phyloP scores from a whole-genome alignment of 371 early-diverging fungal genomes.

The Lichtheimia ornata region DNA sequence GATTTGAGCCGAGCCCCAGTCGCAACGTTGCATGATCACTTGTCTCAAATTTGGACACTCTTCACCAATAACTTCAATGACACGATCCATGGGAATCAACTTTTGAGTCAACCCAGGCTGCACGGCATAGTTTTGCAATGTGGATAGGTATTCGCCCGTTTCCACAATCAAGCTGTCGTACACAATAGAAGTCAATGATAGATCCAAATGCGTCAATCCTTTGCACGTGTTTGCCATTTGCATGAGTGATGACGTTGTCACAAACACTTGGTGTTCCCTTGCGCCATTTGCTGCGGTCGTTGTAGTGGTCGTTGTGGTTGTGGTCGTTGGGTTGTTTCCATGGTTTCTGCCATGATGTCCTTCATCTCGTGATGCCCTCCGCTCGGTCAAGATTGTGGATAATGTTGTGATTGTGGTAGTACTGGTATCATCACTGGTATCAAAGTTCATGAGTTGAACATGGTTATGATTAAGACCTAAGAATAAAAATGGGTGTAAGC shows the following conservation, averaged over 20 bases:
- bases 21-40: slow-evolving; percentile 55
- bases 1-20: slow-evolving; percentile 59
- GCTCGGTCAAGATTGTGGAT: neutral
- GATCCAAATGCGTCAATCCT: slow-evolving; percentile 47
- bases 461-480: neutral
- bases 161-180: slow-evolving; percentile 54
- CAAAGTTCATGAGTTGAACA: neutral
- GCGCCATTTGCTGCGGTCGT: neutral
- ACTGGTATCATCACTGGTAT: neutral
- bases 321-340: neutral
- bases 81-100: slow-evolving; percentile 42
- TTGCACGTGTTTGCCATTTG: slow-evolving; percentile 51
- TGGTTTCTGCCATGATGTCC: neutral
- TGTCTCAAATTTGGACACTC: slow-evolving; percentile 47
- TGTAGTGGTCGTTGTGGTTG: neutral
- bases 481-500: neutral
- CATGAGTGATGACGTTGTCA: slow-evolving; percentile 61
- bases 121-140: slow-evolving; percentile 51
- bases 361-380: neutral
- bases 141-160: slow-evolving; percentile 63
- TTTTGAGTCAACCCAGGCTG: slow-evolving; percentile 58
- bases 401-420: neutral
- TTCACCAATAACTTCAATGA: slow-evolving; percentile 46
- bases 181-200: slow-evolving; percentile 52
- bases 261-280: slow-evolving; percentile 30